A percentile compares a stretch with the other conserved stretches of the same genome.
Conservation (phyloP, 2,329 filamentous ascomycete species). For the Ascochyta rabiei region DNA sequence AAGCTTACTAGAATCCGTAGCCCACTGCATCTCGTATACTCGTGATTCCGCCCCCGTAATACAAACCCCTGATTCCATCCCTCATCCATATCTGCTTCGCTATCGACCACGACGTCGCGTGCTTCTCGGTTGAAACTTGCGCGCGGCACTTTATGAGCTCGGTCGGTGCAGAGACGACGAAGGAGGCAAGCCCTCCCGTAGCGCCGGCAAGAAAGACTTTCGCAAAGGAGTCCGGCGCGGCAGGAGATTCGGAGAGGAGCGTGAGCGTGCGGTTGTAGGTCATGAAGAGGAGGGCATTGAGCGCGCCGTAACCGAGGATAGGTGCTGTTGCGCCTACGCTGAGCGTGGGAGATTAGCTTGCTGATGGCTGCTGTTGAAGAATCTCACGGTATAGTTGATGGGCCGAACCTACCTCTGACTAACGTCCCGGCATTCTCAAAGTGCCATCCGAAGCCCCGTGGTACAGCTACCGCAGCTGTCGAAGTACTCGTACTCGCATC, state of each 20-base stretch:
- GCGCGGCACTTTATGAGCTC: slow-evolving; percentile 90
- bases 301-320: slow-evolving; percentile 84
- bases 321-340: slow-evolving; percentile 77
- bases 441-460: slow-evolving; percentile 35
- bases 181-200: slow-evolving; percentile 81
- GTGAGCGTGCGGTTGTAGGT: slow-evolving; percentile 85
- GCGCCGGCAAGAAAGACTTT: slow-evolving; percentile 82
- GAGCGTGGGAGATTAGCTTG: slow-evolving; percentile 11
- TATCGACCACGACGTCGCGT: slow-evolving; percentile 64
- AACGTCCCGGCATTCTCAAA: slow-evolving; percentile 47
- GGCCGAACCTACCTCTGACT: slow-evolving; percentile 39
- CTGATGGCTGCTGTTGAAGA: background rate
- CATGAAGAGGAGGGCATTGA: slow-evolving; percentile 89
- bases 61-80: slow-evolving; percentile 72
- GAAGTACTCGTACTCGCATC: slow-evolving; percentile 20
- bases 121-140: slow-evolving; percentile 63
- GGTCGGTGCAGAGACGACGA: slow-evolving; percentile 84
- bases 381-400: no score
- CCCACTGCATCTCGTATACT: slow-evolving; percentile 84
- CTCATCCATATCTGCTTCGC: slow-evolving; percentile 64
- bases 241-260: slow-evolving; percentile 54
- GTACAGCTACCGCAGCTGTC: slow-evolving; percentile 11
- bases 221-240: slow-evolving; percentile 56
- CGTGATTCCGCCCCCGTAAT: slow-evolving; percentile 81
- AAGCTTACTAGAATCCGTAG: slow-evolving; percentile 85